A percentile compares a stretch with the other conserved stretches of the same genome.
Evolutionary conservation across 2,329 filamentous ascomycete genomes (phyloP).

Genomic region (Fusarium sp.): DNA sequence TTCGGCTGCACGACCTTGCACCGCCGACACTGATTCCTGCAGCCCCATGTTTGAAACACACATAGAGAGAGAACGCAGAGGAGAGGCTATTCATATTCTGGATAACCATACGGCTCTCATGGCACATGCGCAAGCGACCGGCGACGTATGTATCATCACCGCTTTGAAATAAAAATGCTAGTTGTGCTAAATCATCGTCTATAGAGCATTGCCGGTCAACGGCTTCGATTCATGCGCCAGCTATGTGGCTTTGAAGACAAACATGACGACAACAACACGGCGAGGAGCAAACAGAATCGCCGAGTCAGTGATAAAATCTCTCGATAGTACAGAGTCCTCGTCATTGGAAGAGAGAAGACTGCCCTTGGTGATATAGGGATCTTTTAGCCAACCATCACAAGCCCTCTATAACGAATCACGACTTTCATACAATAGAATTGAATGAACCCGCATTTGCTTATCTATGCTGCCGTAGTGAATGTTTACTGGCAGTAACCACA

Average conservation of each 20-base stretch:
- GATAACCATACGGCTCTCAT: slow-evolving; percentile 67
- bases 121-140: slow-evolving; percentile 64
- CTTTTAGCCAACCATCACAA: not conserved
- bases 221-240: slow-evolving; percentile 64
- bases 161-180: not conserved
- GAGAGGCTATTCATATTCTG: slow-evolving; percentile 63
- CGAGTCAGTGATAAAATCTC: slow-evolving; percentile 23
- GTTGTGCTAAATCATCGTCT: not conserved
- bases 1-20: not conserved
- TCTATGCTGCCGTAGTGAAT: not conserved
- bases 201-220: slow-evolving; percentile 65
- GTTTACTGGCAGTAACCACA: not conserved
- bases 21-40: not conserved
- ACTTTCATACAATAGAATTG: not conserved
- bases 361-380: not conserved
- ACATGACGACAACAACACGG: not conserved
- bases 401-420: not conserved
- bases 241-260: slow-evolving; percentile 60
- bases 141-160: slow-evolving; percentile 56
- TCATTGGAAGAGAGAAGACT: not conserved
- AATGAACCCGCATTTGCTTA: not conserved
- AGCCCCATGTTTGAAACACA: slow-evolving; percentile 50
- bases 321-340: slow-evolving; percentile 9
- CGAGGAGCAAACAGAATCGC: slow-evolving; percentile 21
- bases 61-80: slow-evolving; percentile 53